A percentile compares a stretch with the other conserved stretches of the same genome.
These are phyloP conservation scores for Litchi chinensis DNA, from an alignment of 345 rosid genomes.

Conservation along the genomic window DNA sequence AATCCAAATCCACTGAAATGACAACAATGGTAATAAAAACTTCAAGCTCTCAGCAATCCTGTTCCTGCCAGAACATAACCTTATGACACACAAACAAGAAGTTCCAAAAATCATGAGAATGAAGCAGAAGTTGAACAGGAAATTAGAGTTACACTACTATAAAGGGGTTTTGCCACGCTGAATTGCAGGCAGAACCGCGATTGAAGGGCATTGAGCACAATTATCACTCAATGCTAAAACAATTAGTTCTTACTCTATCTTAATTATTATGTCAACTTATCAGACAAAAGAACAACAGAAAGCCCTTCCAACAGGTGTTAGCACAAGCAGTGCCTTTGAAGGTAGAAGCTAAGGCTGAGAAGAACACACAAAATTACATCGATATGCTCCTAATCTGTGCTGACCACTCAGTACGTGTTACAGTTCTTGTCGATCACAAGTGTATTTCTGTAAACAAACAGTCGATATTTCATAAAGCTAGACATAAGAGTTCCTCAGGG, in stretches of 20 bases:
- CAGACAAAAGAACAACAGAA: neutral
- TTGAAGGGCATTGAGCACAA: neutral
- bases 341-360: neutral
- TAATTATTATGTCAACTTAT: neutral
- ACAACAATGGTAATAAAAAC: neutral
- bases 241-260: neutral
- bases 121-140: neutral
- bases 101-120: neutral
- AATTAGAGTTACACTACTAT: neutral
- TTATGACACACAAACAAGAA: neutral
- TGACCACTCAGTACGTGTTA: slow-evolving; percentile 17
- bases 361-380: neutral
- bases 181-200: neutral
- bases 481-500: slow-evolving; percentile 26
- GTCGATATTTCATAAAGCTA: slow-evolving; percentile 40
- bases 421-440: slow-evolving; percentile 21
- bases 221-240: neutral
- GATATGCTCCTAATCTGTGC: slow-evolving; percentile 6
- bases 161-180: neutral
- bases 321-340: slow-evolving; percentile 1
- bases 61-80: neutral
- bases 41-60: neutral
- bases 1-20: neutral
- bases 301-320: neutral
- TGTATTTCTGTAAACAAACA: slow-evolving; percentile 23